Conservation (phyloP, 345 rosid species). For the Pistacia vera region DNA sequence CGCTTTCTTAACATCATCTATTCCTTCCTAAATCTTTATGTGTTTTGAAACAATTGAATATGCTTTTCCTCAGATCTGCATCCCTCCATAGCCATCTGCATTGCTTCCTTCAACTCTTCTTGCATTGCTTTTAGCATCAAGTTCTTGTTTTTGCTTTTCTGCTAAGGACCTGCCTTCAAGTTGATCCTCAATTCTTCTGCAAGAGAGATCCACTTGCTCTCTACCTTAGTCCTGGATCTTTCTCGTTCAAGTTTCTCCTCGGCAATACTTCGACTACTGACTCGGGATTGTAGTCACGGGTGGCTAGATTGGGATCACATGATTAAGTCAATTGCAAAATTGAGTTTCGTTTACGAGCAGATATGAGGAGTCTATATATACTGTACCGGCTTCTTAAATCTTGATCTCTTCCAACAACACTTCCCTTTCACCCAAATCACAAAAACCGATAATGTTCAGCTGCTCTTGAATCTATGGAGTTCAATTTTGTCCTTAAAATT, state of each 20-base stretch:
- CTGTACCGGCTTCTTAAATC: slow-evolving; percentile 88
- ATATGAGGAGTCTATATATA: slow-evolving; percentile 68
- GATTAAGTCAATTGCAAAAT: slow-evolving; percentile 59
- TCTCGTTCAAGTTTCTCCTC: slow-evolving; percentile 66
- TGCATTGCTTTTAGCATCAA: slow-evolving; percentile 76
- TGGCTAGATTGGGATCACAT: slow-evolving; percentile 47
- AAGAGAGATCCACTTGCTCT: slow-evolving; percentile 93
- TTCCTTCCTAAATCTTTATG: slow-evolving; percentile 85
- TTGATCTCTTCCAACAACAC: slow-evolving; percentile 88
- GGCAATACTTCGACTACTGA: slow-evolving; percentile 51
- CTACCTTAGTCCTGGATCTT: slow-evolving; percentile 72
- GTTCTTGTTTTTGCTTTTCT: slow-evolving; percentile 70
- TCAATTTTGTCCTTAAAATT: slow-evolving; percentile 72
- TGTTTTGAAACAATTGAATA: slow-evolving; percentile 87
- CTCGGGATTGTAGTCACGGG: slow-evolving; percentile 59
- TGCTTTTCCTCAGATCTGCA: slow-evolving; percentile 95
- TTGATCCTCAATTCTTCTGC: slow-evolving; percentile 78
- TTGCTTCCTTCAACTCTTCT: slow-evolving; percentile 86
- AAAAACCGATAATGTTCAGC: slow-evolving; percentile 76
- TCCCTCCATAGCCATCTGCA: slow-evolving; percentile 97
- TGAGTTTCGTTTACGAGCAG: slow-evolving; percentile 52
- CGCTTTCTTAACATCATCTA: slow-evolving; percentile 90
- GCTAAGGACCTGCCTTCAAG: slow-evolving; percentile 62
- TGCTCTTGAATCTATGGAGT: slow-evolving; percentile 76
- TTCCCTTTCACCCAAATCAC: slow-evolving; percentile 87